Base-by-base conservation (phyloP, 306 rosid species). In the Cicer judaicum region DNA sequence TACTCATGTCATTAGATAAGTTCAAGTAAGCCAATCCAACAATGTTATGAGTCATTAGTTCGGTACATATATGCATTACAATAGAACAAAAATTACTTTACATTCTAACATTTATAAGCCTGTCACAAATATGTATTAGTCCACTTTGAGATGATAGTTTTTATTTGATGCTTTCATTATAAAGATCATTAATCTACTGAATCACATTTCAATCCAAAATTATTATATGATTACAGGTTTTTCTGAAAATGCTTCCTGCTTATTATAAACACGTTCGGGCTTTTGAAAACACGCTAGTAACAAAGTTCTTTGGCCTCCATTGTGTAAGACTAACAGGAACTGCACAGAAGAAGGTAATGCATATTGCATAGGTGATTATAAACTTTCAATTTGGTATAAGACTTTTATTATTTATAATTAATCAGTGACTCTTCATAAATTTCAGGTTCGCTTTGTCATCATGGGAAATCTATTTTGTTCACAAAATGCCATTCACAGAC, bases 391-490 rank as follows among this genome's bases (percentile, higher is more conserved):
- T 65, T 48, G 47, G 29, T 54, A 9, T 59, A 47, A 39, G 60
- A 53, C 4, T 12, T 53, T 71, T 69, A 57, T 47, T 14, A 69
- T 75, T 71, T 43, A 62, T 38, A 68, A 39, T 73, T 71, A 47
- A 53, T 38, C 68, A 39, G 24, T 29, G 49, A 16, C 38, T 38
- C 50, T 72, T 78, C 14, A 54, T 64, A 10, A 36, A 71, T 68
- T 79, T 54, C 86, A 94, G 98, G 98, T 94, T 68, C 90, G 99
- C 10, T 94, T 94, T 78, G 93, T 94, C 79, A 92, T 94, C 60
- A 94, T 94, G 99, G 96, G 98, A 78, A 94, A 94, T 73, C 84
- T 94, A 49, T 94, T 94, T 70, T 90, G 98, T 79, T 84, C 99
- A 1, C 87, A 89, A 64, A 78, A 79, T 57, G 55, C 73, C 59